Conservation (phyloP, 257 asterid species). For the Coffea canephora region DNA sequence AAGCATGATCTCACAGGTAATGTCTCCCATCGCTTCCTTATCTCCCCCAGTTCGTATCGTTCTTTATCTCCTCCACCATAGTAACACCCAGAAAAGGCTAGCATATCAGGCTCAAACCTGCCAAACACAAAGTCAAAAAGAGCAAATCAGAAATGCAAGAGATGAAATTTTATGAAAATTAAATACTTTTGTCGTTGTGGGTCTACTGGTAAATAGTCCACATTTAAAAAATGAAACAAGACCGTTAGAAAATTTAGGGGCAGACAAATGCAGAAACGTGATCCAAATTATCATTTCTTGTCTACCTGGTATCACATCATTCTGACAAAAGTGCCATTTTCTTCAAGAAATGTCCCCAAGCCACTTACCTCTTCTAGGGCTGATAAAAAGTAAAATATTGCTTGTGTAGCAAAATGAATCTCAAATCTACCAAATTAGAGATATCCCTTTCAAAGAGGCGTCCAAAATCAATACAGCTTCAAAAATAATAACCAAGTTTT, state of each 20-base stretch:
- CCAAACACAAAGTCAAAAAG: neutral
- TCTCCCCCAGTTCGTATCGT: constrained; percentile 42
- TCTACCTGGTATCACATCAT: neutral
- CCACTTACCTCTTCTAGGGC: neutral
- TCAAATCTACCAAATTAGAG: neutral
- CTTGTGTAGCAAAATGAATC: neutral
- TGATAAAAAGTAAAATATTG: neutral
- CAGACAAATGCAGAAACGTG: neutral
- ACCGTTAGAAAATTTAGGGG: neutral
- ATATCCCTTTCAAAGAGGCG: neutral
- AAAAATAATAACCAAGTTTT: neutral
- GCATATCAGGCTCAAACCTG: constrained; percentile 62
- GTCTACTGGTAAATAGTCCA: neutral
- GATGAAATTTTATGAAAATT: neutral
- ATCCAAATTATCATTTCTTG: neutral
- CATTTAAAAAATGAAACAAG: neutral
- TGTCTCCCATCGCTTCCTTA: constrained; percentile 53
- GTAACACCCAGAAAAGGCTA: constrained; percentile 54
- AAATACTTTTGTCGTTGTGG: too few species aligned
- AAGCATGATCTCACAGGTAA: constrained; percentile 37
- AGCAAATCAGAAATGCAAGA: constrained; percentile 4
- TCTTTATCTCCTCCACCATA: constrained; percentile 53
- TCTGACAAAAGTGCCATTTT: neutral
- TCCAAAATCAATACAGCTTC: neutral
- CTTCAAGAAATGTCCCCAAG: neutral